phyloP scores from a whole-genome alignment of 2,329 filamentous ascomycete species.

The Nannizziopsis barbatae region DNA sequence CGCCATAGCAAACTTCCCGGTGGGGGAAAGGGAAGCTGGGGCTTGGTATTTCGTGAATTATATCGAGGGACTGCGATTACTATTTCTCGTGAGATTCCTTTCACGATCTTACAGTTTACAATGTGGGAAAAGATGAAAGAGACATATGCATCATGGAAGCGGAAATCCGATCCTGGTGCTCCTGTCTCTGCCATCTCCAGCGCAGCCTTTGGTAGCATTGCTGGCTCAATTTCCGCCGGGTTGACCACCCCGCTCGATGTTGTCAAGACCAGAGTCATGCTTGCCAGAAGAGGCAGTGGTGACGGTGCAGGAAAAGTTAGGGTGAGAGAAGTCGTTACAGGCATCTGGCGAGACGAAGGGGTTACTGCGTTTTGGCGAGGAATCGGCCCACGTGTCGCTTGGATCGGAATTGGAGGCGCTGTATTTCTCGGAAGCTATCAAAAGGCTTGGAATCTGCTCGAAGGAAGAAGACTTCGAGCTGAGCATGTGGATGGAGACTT shows the following conservation, averaged over 20 bases:
- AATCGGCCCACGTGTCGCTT: conserved; percentile 70
- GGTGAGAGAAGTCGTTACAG: conserved; percentile 45
- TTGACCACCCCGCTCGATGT: conserved; percentile 91
- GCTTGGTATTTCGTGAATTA: conserved; percentile 64
- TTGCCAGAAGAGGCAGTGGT: conserved; percentile 56
- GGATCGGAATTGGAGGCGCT: conserved; percentile 90
- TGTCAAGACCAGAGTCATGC: conserved; percentile 92
- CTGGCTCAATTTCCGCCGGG: conserved; percentile 75
- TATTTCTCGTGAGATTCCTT: conserved; percentile 89
- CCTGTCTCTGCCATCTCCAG: conserved; percentile 62
- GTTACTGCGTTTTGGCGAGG: conserved; percentile 38
- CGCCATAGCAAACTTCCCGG: conserved; percentile 24
- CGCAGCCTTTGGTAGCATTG: conserved; percentile 69
- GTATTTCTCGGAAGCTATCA: conserved; percentile 93
- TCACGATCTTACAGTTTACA: conserved; percentile 94
- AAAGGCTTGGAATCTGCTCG: conserved; percentile 67
- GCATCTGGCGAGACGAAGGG: conserved; percentile 47
- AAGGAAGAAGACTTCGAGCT: conserved; percentile 22
- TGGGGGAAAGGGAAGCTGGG: conserved; percentile 25
- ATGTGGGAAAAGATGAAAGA: conserved; percentile 88
- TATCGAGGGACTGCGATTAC: conserved; percentile 91
- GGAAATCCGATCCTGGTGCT: conserved; percentile 15
- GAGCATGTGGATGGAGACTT: neutral
- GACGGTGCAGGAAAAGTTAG: conserved; percentile 23
- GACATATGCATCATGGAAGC: conserved; percentile 31